Conservation (phyloP, 306 rosid species). For the Dryas octopetala region DNA sequence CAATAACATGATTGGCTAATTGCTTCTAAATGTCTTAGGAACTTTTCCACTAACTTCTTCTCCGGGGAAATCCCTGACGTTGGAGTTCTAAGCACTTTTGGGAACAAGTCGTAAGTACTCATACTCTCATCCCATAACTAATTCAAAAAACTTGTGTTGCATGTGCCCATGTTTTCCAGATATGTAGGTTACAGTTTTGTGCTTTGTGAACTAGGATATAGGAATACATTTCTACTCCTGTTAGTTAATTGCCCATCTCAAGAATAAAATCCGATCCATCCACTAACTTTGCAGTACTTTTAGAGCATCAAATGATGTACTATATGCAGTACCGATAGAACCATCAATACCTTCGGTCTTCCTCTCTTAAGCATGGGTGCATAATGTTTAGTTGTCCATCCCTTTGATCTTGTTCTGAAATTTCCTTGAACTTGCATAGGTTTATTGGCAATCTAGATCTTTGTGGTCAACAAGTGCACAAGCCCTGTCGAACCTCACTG, state of each 20-base stretch:
- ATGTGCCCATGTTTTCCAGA: background rate
- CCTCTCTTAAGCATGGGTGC: background rate
- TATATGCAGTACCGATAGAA: background rate
- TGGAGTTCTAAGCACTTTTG: conserved; percentile 86
- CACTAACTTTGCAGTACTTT: background rate
- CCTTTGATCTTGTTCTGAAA: background rate
- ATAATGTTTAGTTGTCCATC: background rate
- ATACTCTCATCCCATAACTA: background rate
- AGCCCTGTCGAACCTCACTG: conserved; percentile 81
- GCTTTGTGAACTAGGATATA: background rate
- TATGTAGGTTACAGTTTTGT: background rate
- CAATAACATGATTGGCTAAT: background rate
- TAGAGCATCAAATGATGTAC: background rate
- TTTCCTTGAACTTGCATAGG: conserved; percentile 39
- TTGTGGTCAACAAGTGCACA: conserved; percentile 87
- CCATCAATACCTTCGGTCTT: background rate
- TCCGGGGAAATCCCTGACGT: conserved; percentile 92
- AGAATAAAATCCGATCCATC: background rate
- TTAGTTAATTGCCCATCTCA: background rate
- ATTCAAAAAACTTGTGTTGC: background rate
- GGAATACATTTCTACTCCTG: background rate
- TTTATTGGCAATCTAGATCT: conserved; percentile 82
- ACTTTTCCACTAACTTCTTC: conserved; percentile 86
- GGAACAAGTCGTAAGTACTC: conserved; percentile 66
- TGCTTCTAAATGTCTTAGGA: conserved; percentile 53